Percentiles rank a stretch among this genome's conserved stretches.
These are phyloP conservation scores for Zalaria obscura DNA, from an alignment of 2,329 filamentous ascomycete genomes.

Conservation along the genomic window DNA sequence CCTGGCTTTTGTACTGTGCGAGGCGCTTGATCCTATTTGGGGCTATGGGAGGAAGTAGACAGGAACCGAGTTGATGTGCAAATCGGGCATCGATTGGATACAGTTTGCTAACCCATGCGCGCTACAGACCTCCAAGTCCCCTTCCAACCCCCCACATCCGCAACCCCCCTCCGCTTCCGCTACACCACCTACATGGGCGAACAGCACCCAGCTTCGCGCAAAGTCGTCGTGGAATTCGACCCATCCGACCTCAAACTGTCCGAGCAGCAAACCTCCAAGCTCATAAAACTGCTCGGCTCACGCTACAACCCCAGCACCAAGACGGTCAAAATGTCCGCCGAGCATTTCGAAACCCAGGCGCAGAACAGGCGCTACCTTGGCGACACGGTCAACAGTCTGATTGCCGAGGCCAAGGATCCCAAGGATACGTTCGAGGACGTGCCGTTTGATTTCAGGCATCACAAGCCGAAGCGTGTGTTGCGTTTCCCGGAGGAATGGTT, in stretches of 20 bases:
- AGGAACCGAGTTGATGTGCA: no score
- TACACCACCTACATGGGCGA: constrained; percentile 97
- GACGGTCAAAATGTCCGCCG: constrained; percentile 77
- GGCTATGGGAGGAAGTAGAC: no score
- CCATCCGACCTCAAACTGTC: constrained; percentile 59
- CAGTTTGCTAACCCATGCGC: no score
- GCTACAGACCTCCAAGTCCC: constrained; percentile 63
- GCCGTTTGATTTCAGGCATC: constrained; percentile 77
- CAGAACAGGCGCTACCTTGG: constrained; percentile 95
- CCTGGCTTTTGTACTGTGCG: no score
- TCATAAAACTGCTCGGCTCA: constrained; percentile 73
- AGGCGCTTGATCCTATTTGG: no score
- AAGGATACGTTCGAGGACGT: constrained; percentile 77
- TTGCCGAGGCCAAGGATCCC: constrained; percentile 60
- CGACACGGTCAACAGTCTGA: constrained; percentile 58
- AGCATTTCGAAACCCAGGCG: constrained; percentile 67
- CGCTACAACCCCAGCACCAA: constrained; percentile 79
- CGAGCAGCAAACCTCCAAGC: constrained; percentile 56
- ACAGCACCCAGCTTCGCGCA: constrained; percentile 75
- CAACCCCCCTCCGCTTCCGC: constrained; percentile 74
- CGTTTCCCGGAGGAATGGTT: constrained; percentile 75
- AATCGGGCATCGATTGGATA: no score
- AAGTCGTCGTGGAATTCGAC: constrained; percentile 86
- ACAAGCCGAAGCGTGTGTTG: constrained; percentile 51
- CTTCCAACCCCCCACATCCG: constrained; percentile 54